Evolutionary conservation across 2,329 filamentous ascomycete species (phyloP), one percentile per base, ranked within the genome.

Genomic region (Beauveria sp.): DNA sequence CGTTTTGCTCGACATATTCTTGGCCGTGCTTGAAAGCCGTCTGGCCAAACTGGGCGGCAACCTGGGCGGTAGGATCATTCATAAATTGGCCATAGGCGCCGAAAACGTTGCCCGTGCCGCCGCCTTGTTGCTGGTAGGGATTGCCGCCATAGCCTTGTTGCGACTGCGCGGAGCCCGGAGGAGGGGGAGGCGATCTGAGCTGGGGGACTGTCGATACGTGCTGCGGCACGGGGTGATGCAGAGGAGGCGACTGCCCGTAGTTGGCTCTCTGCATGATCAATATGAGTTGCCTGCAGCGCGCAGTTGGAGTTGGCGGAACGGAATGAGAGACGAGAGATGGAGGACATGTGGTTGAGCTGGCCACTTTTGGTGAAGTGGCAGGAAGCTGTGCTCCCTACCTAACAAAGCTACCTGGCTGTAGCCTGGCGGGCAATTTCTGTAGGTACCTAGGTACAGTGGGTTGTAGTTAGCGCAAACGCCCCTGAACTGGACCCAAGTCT

Each of bases 141-240:
- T 90, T 92, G 55, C 87, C 85, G 77, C 88, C 82, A 52, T 77
- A 87, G 66, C 82, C 80, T 64, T 80, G 79, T 67, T 86, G 84
- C 41, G 85, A 83, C 70, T 90, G 88, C 61, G 87, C 86, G 66
- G 86, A 87, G 62, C 82, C 82, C 43, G 86, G 84, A 56, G 91
- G 92, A 64, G 91, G 90, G 62, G 90, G 93, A 63, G 94, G 94
- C 62, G 94, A 97, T 75, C 96, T 88, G 73, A 99, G 86, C 78
- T 97, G 94, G 50, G 94, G 94, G 55, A 99, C 94, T 62, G 92
- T 96, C 71, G 94, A 97, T 70, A 97, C 93, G 81, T 99, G 94
- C 76, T 99, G 94, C 64, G 94, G 94, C 62, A 97, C 92, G 62
- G 94, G 94, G 74, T 97, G 94, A 76, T 97, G 94, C 68, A 97